Conservation (phyloP, 2,329 filamentous ascomycete genomes). For the Emergomyces pasteurianus region DNA sequence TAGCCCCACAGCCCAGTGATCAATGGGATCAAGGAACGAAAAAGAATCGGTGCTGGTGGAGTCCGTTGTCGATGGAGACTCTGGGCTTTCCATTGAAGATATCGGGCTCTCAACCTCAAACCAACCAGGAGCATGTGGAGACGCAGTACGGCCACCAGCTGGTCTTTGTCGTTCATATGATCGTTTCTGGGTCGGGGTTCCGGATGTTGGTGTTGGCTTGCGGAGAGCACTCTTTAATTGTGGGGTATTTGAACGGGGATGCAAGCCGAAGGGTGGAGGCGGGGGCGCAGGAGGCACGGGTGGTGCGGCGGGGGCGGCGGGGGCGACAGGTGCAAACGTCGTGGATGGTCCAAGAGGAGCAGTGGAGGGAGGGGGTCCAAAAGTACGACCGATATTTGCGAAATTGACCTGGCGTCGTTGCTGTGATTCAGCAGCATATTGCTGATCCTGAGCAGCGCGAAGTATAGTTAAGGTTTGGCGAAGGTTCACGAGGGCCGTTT, state of each 20-base stretch:
- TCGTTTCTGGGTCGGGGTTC: not conserved
- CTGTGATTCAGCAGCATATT: not conserved
- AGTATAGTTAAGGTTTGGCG: slow-evolving; percentile 4
- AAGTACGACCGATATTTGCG: not conserved
- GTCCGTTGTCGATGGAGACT: not conserved
- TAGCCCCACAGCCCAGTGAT: slow-evolving; percentile 33
- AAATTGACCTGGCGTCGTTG: not conserved
- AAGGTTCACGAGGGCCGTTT: slow-evolving; percentile 14
- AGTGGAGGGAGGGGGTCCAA: not conserved
- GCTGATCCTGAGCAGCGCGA: slow-evolving; percentile 5
- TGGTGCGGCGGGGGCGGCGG: not conserved
- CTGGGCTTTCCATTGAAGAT: not conserved
- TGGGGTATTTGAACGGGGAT: not conserved
- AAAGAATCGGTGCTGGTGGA: slow-evolving; percentile 1
- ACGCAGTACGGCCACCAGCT: slow-evolving; percentile 2
- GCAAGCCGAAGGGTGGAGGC: not conserved
- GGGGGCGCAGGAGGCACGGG: not conserved
- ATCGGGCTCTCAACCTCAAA: slow-evolving; percentile 2
- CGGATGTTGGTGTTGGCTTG: not conserved
- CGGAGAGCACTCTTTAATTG: slow-evolving; percentile 4
- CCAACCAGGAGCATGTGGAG: slow-evolving; percentile 21
- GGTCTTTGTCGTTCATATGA: slow-evolving; percentile 9
- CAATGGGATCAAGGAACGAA: slow-evolving; percentile 15
- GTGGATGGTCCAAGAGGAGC: not conserved
- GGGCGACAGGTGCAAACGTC: not conserved